These are phyloP conservation scores for Austroboletus novae-zelandiae DNA, from an alignment of 1,284 basidiomycete genomes.

Conservation along the genomic window DNA sequence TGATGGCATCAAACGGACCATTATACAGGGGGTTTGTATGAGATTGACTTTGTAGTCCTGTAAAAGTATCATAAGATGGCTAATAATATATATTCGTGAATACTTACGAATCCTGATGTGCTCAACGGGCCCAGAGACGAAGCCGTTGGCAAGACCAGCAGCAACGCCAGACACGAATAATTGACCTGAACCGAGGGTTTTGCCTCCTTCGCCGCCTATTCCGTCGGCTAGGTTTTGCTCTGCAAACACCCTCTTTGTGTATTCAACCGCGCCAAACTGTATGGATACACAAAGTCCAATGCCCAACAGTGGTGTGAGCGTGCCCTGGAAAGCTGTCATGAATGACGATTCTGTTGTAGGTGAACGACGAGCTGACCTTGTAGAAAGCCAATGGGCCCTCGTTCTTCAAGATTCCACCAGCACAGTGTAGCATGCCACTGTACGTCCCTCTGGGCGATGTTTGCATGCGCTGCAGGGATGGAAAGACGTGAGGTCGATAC, in stretches of 20 bases:
- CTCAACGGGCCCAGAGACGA: constrained; percentile 95
- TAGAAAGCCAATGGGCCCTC: constrained; percentile 96
- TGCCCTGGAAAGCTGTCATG: constrained; percentile 61
- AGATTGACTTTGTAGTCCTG: constrained; percentile 88
- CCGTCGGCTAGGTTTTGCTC: constrained; percentile 54
- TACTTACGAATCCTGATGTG: constrained; percentile 94
- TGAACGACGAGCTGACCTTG: constrained; percentile 58
- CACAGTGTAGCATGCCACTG: constrained; percentile 85
- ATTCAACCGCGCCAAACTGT: constrained; percentile 93
- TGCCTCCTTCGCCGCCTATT: constrained; percentile 58
- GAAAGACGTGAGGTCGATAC: constrained; percentile 2
- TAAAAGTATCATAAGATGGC: constrained; percentile 7
- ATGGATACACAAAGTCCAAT: constrained; percentile 96
- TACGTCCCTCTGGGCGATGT: constrained; percentile 91
- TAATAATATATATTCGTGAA: not conserved
- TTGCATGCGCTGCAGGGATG: constrained; percentile 71
- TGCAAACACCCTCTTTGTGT: constrained; percentile 83
- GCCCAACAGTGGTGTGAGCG: constrained; percentile 88
- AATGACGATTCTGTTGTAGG: not conserved
- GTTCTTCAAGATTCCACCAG: constrained; percentile 81
- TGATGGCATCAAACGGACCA: constrained; percentile 86
- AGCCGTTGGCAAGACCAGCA: constrained; percentile 88
- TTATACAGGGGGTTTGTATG: constrained; percentile 68
- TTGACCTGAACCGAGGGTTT: constrained; percentile 59
- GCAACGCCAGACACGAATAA: constrained; percentile 77